Percentiles rank a stretch among this genome's conserved stretches.
Evolutionary conservation across 805 yeast species (phyloP).

Genomic region (Komagataella ulmi): DNA sequence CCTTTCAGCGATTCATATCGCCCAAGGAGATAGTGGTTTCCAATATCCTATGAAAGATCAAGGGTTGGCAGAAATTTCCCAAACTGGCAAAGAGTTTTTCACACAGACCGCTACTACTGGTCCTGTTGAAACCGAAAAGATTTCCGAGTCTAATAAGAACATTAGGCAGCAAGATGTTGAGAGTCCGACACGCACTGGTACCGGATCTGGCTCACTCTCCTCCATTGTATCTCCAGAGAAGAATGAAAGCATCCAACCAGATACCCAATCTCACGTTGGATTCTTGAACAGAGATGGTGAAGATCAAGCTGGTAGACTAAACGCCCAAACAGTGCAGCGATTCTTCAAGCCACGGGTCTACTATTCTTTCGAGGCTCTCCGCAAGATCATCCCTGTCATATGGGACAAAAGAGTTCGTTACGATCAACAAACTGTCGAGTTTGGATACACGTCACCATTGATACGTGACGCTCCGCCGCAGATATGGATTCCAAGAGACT

Average conservation of each 20-base stretch:
- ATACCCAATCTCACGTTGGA: neutral
- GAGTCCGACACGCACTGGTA: neutral
- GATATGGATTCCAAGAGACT: conserved; percentile 62
- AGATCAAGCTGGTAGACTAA: neutral
- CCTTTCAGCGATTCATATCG: conserved; percentile 41
- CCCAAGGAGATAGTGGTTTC: conserved; percentile 20
- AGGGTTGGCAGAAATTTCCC: conserved; percentile 44
- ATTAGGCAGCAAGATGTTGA: neutral
- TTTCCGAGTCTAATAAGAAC: neutral
- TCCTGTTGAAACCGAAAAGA: neutral
- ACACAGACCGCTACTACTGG: neutral
- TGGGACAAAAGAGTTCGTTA: conserved; percentile 14
- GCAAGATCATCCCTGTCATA: conserved; percentile 25
- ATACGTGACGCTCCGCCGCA: conserved; percentile 43
- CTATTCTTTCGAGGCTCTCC: conserved; percentile 25
- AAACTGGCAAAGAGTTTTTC: conserved; percentile 27
- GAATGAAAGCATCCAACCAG: neutral
- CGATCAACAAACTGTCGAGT: conserved; percentile 22
- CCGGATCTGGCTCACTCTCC: neutral
- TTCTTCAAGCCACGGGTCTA: conserved; percentile 29
- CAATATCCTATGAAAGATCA: conserved; percentile 52
- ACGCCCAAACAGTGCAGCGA: conserved; percentile 10
- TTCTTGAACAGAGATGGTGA: neutral
- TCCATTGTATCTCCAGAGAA: neutral
- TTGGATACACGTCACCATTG: conserved; percentile 43